These are phyloP conservation scores for Inga oerstediana DNA, from an alignment of 306 rosid genomes.

Conservation along the genomic window DNA sequence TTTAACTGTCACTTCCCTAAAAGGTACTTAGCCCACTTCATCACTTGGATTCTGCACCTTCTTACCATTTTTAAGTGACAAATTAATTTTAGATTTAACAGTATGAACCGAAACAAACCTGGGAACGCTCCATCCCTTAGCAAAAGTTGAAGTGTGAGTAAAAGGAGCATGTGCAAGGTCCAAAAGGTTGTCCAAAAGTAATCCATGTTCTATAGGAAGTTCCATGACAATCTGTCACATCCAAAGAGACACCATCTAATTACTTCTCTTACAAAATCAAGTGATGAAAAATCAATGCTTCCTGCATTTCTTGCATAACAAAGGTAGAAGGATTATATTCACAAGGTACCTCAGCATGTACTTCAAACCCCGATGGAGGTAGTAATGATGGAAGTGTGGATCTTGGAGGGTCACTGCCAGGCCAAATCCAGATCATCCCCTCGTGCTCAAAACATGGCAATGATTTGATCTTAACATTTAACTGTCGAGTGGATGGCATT, in stretches of 20 bases:
- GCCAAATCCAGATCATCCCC: constrained; percentile 99
- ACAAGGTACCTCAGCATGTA: constrained; percentile 87
- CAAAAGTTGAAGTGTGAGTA: constrained; percentile 97
- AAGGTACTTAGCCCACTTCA: constrained; percentile 13
- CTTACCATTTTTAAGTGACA: not conserved
- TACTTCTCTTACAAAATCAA: not conserved
- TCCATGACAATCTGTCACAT: constrained; percentile 82
- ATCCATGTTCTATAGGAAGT: constrained; percentile 91
- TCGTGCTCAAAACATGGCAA: constrained; percentile 91
- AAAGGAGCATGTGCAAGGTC: constrained; percentile 99
- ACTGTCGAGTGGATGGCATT: constrained; percentile 87
- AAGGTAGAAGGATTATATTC: constrained; percentile 11
- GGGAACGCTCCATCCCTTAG: constrained; percentile 97
- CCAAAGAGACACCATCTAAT: constrained; percentile 31
- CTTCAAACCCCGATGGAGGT: constrained; percentile 87
- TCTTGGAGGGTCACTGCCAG: constrained; percentile 87
- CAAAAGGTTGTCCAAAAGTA: constrained; percentile 94
- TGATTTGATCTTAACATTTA: constrained; percentile 76
- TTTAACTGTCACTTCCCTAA: not conserved
- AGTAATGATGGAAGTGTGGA: constrained; percentile 72
- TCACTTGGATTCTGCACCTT: not conserved
- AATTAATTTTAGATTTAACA: not conserved
- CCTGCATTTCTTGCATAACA: constrained; percentile 24
- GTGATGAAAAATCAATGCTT: constrained; percentile 11
- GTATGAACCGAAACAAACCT: constrained; percentile 59